A percentile compares a stretch with the other conserved stretches of the same genome.
phyloP scores from a whole-genome alignment of 495 filamentous ascomycete genomes.

The Astrothelium subdiscretum region DNA sequence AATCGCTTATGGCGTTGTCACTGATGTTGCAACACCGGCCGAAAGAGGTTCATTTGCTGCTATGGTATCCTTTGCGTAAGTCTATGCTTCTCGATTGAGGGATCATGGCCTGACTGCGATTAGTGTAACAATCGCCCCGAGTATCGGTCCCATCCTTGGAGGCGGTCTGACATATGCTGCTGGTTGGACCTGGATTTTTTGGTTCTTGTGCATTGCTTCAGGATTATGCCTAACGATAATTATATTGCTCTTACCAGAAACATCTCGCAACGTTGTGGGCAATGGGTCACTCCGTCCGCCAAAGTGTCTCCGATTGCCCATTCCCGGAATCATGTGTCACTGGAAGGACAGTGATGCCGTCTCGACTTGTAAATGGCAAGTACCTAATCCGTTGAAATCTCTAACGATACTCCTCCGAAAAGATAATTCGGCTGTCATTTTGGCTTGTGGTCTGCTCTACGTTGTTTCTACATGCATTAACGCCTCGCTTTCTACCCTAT shows the following conservation, averaged over 20 bases:
- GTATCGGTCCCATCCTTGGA: conserved; percentile 40
- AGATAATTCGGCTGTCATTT: conserved; percentile 21
- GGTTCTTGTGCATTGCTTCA: conserved; percentile 55
- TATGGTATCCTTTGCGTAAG: too few relatives aligned
- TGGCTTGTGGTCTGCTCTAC: conserved; percentile 23
- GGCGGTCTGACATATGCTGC: conserved; percentile 51
- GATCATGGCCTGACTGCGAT: conserved; percentile 20
- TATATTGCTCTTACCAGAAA: conserved; percentile 51
- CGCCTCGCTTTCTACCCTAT: background rate
- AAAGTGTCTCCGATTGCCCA: background rate
- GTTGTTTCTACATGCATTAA: conserved; percentile 1
- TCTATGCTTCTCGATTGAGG: too few relatives aligned
- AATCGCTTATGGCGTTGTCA: conserved; percentile 23
- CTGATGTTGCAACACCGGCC: conserved; percentile 21
- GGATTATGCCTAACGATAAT: conserved; percentile 32
- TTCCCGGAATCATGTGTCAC: background rate
- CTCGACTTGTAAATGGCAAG: background rate
- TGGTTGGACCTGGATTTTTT: conserved; percentile 63
- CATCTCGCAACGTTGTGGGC: conserved; percentile 56
- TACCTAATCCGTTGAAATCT: conserved; percentile 22
- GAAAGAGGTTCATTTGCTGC: conserved; percentile 25
- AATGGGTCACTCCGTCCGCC: conserved; percentile 36
- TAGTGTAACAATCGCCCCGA: conserved; percentile 10
- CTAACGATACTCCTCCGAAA: conserved; percentile 22
- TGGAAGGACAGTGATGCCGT: background rate